phyloP scores from a whole-genome alignment of 108 stramenopile genomes.

The Discostella pseudostelligera region DNA sequence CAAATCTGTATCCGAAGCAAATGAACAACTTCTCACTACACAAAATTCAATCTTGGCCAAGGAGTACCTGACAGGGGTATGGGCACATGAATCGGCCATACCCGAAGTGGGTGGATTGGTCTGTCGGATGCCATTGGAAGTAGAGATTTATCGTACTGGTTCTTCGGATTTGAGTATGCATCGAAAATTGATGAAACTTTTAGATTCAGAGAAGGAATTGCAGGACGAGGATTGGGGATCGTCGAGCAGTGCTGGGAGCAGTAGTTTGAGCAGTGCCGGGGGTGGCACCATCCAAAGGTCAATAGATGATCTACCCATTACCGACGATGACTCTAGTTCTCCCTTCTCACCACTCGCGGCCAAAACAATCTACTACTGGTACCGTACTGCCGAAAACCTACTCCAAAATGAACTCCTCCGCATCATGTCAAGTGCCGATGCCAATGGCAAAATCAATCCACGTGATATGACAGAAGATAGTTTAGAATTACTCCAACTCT shows the following conservation, averaged over 20 bases:
- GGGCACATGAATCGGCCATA: slow-evolving; percentile 71
- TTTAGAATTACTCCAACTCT: slow-evolving; percentile 60
- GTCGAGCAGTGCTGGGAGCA: too few species aligned
- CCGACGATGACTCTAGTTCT: slow-evolving; percentile 12
- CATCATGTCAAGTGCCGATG: slow-evolving; percentile 42
- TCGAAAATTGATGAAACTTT: slow-evolving; percentile 37
- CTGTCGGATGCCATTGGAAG: slow-evolving; percentile 77
- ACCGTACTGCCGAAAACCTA: slow-evolving; percentile 49
- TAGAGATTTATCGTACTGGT: slow-evolving; percentile 64
- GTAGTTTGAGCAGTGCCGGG: too few species aligned
- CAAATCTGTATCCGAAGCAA: slow-evolving; percentile 53
- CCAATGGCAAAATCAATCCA: slow-evolving; percentile 68
- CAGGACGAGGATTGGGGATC: background rate
- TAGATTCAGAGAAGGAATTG: slow-evolving; percentile 34
- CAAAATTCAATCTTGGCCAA: slow-evolving; percentile 58
- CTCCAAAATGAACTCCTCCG: slow-evolving; percentile 54
- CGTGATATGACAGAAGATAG: slow-evolving; percentile 34
- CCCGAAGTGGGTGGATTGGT: slow-evolving; percentile 84
- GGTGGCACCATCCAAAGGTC: background rate
- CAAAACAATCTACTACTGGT: slow-evolving; percentile 52
- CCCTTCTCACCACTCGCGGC: slow-evolving; percentile 39
- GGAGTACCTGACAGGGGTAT: slow-evolving; percentile 65
- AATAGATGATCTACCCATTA: background rate
- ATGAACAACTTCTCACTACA: slow-evolving; percentile 56
- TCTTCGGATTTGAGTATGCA: slow-evolving; percentile 53